These are phyloP conservation scores for Mucor irregularis DNA, from an alignment of 371 early-diverging fungal genomes.

Conservation along the genomic window DNA sequence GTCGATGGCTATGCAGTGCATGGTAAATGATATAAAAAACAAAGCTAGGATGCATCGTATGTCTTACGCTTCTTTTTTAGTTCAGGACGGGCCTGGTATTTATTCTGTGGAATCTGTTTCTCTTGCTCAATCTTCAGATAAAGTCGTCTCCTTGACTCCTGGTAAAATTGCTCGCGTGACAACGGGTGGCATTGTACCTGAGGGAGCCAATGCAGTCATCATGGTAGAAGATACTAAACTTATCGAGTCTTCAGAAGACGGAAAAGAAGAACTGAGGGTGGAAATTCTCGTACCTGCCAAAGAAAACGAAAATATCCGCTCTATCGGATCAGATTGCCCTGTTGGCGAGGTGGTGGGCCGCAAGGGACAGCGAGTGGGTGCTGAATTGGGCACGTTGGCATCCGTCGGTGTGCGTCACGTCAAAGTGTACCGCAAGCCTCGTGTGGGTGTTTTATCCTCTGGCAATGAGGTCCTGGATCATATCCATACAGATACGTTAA, in stretches of 20 bases:
- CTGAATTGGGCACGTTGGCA: slow-evolving; percentile 77
- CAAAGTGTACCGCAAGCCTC: slow-evolving; percentile 66
- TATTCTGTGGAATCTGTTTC: slow-evolving; percentile 68
- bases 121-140: slow-evolving; percentile 50
- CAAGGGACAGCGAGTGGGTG: slow-evolving; percentile 61
- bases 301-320: slow-evolving; percentile 73
- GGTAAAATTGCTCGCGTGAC: slow-evolving; percentile 79
- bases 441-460: slow-evolving; percentile 82
- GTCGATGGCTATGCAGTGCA: slow-evolving; percentile 94
- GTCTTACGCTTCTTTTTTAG: slow-evolving; percentile 24
- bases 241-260: slow-evolving; percentile 53
- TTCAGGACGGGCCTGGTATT: slow-evolving; percentile 78
- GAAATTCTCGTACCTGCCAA: slow-evolving; percentile 43
- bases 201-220: slow-evolving; percentile 83
- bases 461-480: slow-evolving; percentile 87
- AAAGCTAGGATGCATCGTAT: background rate
- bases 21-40: slow-evolving; percentile 58
- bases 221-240: slow-evolving; percentile 92
- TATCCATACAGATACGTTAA: slow-evolving; percentile 41
- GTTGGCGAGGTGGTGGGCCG: slow-evolving; percentile 61
- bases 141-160: slow-evolving; percentile 28
- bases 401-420: slow-evolving; percentile 75
- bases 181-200: slow-evolving; percentile 87
- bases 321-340: slow-evolving; percentile 74
- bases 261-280: slow-evolving; percentile 63